Conservation (phyloP, 2,329 filamentous ascomycete genomes). For the Cladophialophora chaetospira region DNA sequence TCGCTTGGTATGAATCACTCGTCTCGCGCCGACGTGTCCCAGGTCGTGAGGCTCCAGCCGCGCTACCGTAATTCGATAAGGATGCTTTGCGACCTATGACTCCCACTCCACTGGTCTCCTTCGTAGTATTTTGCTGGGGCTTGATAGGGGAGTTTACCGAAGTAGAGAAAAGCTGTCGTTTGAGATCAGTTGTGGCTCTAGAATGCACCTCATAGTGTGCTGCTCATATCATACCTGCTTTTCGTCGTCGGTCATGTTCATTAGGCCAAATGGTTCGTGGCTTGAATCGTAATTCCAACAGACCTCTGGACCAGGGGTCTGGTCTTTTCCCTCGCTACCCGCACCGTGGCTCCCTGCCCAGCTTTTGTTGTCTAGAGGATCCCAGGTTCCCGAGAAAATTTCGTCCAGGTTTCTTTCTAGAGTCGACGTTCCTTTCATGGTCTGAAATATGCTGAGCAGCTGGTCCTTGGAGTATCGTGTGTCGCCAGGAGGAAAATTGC, state of each 20-base stretch:
- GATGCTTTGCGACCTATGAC: slow-evolving; percentile 70
- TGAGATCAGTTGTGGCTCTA: slow-evolving; percentile 15
- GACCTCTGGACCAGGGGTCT: slow-evolving; percentile 78
- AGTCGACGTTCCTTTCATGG: slow-evolving; percentile 55
- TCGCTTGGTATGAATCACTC: slow-evolving; percentile 63
- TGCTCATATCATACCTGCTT: slow-evolving; percentile 55
- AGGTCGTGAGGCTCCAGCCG: slow-evolving; percentile 75
- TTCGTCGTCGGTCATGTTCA: slow-evolving; percentile 70
- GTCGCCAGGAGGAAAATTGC: slow-evolving; percentile 56
- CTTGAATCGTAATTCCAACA: slow-evolving; percentile 82
- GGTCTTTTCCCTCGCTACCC: slow-evolving; percentile 70
- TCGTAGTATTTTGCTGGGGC: slow-evolving; percentile 67
- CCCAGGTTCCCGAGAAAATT: slow-evolving; percentile 76
- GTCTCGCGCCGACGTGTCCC: slow-evolving; percentile 82
- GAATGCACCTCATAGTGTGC: background rate
- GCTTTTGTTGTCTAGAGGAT: slow-evolving; percentile 65
- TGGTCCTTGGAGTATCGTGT: slow-evolving; percentile 78
- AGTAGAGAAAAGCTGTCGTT: slow-evolving; percentile 69
- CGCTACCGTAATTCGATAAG: slow-evolving; percentile 71
- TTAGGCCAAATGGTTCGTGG: slow-evolving; percentile 70
- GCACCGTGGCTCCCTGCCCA: slow-evolving; percentile 70
- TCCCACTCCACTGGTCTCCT: slow-evolving; percentile 60
- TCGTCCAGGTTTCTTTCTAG: slow-evolving; percentile 64
- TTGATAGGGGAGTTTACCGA: slow-evolving; percentile 96
- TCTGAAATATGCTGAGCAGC: slow-evolving; percentile 71